Conservation (phyloP, 371 early-diverging fungal genomes). For the Mortierella sp. region DNA sequence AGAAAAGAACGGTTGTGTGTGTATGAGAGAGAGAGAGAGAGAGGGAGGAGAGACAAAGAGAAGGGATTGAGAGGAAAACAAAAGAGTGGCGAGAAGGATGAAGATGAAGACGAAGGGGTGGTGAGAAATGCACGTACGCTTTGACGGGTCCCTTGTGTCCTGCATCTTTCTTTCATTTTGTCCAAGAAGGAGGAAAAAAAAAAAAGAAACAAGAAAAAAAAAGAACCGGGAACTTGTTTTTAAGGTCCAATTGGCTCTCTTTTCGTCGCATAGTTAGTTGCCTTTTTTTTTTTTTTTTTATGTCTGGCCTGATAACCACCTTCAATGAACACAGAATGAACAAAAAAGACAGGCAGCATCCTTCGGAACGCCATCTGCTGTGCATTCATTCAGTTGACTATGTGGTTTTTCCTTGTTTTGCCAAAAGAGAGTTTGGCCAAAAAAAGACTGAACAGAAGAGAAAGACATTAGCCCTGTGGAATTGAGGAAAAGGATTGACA, state of each 20-base stretch:
- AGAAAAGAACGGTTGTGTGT: neutral
- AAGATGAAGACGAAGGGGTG: neutral
- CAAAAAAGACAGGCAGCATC: neutral
- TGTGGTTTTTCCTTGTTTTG: neutral
- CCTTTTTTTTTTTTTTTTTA: neutral
- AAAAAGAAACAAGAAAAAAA: neutral
- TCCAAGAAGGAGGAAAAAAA: neutral
- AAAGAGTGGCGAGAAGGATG: neutral
- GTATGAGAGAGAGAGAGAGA: neutral
- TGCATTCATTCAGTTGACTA: neutral
- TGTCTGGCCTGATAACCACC: neutral
- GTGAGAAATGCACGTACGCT: slow-evolving; percentile 13
- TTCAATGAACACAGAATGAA: neutral
- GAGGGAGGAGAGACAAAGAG: neutral
- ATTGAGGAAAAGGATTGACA: too few relatives aligned
- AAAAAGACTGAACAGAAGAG: neutral
- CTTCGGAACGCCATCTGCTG: neutral
- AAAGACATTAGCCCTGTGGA: too few relatives aligned
- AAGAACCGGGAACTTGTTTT: slow-evolving; percentile 4
- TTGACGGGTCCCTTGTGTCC: slow-evolving; percentile 4
- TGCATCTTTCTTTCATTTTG: neutral
- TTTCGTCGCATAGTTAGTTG: neutral
- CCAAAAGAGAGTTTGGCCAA: neutral
- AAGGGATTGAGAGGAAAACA: neutral
- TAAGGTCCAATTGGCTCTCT: neutral